phyloP scores from a whole-genome alignment of 2,329 filamentous ascomycete species.

The Aspergillus pseudoglaucus region DNA sequence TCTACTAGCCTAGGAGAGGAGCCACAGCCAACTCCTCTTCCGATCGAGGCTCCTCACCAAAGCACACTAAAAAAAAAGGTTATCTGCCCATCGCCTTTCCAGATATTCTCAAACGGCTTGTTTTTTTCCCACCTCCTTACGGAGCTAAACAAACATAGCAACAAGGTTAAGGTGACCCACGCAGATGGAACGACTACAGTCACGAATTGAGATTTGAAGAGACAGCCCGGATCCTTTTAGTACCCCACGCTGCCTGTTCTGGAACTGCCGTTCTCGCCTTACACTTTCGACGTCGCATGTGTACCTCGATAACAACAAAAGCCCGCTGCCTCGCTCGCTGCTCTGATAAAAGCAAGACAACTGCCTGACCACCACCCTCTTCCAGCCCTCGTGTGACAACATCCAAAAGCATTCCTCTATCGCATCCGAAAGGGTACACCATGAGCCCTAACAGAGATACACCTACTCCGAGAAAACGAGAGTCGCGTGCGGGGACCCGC shows the following conservation, averaged over 20 bases:
- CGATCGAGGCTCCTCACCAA: not conserved
- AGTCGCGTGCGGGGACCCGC: slow-evolving; percentile 50
- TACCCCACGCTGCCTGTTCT: slow-evolving; percentile 6
- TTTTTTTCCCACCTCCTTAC: slow-evolving; percentile 3
- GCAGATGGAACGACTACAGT: slow-evolving; percentile 17
- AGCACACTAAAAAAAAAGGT: slow-evolving; percentile 1
- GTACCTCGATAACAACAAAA: not conserved
- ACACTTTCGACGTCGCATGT: not conserved
- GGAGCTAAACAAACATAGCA: slow-evolving; percentile 6
- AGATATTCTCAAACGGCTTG: not conserved
- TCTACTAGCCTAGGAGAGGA: not conserved
- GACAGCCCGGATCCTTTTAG: slow-evolving; percentile 5
- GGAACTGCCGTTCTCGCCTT: not conserved
- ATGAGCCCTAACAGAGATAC: slow-evolving; percentile 19
- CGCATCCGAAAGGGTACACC: slow-evolving; percentile 7
- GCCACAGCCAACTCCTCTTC: not conserved
- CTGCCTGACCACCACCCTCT: no score
- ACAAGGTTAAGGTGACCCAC: slow-evolving; percentile 14
- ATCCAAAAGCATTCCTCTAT: not conserved
- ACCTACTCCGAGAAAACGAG: slow-evolving; percentile 23
- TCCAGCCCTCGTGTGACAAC: not conserved
- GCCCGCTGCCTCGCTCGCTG: not conserved
- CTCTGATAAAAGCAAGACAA: not conserved
- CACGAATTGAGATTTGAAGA: slow-evolving; percentile 8
- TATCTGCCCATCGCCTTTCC: not conserved